Conservation (phyloP, 1,284 basidiomycete genomes). For the Termitomyces sp. region DNA sequence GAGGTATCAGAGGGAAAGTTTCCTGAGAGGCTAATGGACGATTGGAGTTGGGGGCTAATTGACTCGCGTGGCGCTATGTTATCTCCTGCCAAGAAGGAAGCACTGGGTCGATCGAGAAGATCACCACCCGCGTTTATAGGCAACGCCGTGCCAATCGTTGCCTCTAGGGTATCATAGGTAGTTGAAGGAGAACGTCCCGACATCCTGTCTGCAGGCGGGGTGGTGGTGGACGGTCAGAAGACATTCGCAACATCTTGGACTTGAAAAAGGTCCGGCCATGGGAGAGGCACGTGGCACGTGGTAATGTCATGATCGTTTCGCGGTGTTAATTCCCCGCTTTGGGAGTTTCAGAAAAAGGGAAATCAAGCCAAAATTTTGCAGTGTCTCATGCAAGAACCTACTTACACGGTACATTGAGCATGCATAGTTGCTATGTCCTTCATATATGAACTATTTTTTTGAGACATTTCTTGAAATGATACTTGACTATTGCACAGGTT, state of each 20-base stretch:
- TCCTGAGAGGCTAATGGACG: constrained; percentile 14
- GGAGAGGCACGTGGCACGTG: constrained; percentile 7
- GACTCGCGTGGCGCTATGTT: constrained; percentile 23
- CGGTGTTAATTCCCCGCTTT: constrained; percentile 11
- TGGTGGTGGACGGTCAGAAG: constrained; percentile 15
- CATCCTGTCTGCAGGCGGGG: constrained; percentile 18
- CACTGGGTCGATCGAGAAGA: constrained; percentile 18
- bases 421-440: not conserved
- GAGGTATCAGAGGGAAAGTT: constrained; percentile 15
- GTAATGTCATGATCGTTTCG: not conserved
- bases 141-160: constrained; percentile 24
- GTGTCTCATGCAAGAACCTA: not conserved
- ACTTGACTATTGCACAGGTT: not conserved
- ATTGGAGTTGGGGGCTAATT: constrained; percentile 18
- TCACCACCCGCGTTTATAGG: constrained; percentile 15
- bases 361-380: not conserved
- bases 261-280: not conserved
- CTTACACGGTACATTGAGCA: not conserved
- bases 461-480: not conserved
- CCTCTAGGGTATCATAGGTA: constrained; percentile 17
- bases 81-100: constrained; percentile 24
- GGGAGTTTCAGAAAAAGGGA: not conserved
- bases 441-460: not conserved
- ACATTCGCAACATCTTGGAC: not conserved
- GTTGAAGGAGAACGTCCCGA: constrained; percentile 21